A percentile compares a stretch with the other conserved stretches of the same genome.
Conservation (phyloP, 495 filamentous ascomycete species). For the Neurospora sp. region DNA sequence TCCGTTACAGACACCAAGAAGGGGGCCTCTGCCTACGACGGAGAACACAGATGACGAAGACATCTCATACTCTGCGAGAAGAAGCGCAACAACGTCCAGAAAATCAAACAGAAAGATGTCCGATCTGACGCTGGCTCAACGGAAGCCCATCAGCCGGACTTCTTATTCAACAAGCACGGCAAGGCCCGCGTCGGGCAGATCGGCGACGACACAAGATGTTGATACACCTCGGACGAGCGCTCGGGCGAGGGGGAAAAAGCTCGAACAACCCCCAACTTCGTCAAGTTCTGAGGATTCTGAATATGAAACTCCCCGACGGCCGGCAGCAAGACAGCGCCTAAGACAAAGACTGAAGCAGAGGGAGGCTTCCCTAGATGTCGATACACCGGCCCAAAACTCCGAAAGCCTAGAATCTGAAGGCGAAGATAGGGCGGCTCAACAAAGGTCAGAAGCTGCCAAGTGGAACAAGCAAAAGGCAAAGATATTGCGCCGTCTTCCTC, state of each 20-base stretch:
- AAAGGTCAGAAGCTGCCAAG: constrained; percentile 26
- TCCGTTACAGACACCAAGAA: constrained; percentile 8
- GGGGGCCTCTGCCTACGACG: constrained; percentile 5
- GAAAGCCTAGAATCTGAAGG: constrained; percentile 16
- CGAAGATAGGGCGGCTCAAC: constrained; percentile 8
- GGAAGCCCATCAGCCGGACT: constrained; percentile 5
- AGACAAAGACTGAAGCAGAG: constrained; percentile 1
- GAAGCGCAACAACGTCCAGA: background rate
- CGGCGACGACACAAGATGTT: constrained; percentile 1
- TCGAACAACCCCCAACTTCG: constrained; percentile 4
- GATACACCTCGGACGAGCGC: background rate
- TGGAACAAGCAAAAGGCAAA: constrained; percentile 40
- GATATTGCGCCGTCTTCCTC: constrained; percentile 66
- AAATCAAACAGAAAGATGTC: constrained; percentile 5
- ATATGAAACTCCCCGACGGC: constrained; percentile 2
- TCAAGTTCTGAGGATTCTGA: constrained; percentile 12
- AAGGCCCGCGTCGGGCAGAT: constrained; percentile 3
- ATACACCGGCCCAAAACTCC: constrained; percentile 4
- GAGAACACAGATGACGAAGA: constrained; percentile 5
- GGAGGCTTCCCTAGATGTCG: constrained; percentile 9
- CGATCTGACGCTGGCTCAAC: constrained; percentile 10
- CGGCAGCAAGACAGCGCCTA: background rate
- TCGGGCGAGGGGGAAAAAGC: constrained; percentile 1
- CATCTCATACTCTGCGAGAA: background rate
- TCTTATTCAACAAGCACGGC: background rate